phyloP scores from a whole-genome alignment of 768 basidiomycete genomes.

The Boletus subparvulus region DNA sequence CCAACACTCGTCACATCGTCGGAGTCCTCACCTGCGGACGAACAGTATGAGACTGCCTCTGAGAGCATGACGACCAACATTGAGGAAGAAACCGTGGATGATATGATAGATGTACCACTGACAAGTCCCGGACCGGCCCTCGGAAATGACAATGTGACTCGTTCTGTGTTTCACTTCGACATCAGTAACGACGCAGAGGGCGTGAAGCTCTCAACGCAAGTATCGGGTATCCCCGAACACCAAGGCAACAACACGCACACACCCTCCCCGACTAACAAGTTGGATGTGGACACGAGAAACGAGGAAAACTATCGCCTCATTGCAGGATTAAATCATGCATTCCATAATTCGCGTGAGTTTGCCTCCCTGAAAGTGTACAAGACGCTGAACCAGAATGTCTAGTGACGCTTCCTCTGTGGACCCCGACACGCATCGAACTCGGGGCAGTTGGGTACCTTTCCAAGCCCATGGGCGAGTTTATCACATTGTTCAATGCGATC shows the following conservation, averaged over 20 bases:
- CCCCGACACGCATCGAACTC: slow-evolving; percentile 56
- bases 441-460: slow-evolving; percentile 77
- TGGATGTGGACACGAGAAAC: slow-evolving; percentile 44
- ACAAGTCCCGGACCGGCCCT: slow-evolving; percentile 15
- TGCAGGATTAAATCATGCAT: slow-evolving; percentile 53
- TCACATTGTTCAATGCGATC: slow-evolving; percentile 71
- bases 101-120: slow-evolving; percentile 18
- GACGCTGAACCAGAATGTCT: background rate
- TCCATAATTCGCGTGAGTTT: slow-evolving; percentile 63
- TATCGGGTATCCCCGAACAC: background rate
- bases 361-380: background rate
- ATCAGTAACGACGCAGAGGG: slow-evolving; percentile 4
- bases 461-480: slow-evolving; percentile 65
- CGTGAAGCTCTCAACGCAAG: slow-evolving; percentile 23
- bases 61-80: slow-evolving; percentile 24
- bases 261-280: slow-evolving; percentile 38
- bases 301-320: slow-evolving; percentile 70
- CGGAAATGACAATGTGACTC: background rate
- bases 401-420: slow-evolving; percentile 74
- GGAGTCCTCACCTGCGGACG: slow-evolving; percentile 22
- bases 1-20: background rate
- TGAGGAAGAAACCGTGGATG: slow-evolving; percentile 9
- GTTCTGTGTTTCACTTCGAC: background rate
- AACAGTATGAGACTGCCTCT: slow-evolving; percentile 27
- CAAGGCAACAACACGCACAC: slow-evolving; percentile 7